Conservation (phyloP, 2,329 filamentous ascomycete genomes). For the Onygenales sp. region DNA sequence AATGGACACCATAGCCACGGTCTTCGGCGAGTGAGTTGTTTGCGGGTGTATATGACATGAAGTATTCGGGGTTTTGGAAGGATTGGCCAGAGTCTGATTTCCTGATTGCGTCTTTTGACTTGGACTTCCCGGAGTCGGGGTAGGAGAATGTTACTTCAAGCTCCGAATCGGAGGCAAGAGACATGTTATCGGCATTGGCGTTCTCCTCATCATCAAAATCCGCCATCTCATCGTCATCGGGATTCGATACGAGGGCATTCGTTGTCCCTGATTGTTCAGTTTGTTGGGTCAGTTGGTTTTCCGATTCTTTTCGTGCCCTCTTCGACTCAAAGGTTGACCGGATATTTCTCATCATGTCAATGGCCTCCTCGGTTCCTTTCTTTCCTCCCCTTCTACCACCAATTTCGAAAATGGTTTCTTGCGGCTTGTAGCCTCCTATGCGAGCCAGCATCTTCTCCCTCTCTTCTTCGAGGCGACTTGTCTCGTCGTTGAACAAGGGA, state of each 20-base stretch:
- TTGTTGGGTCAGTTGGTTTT: slow-evolving; percentile 16
- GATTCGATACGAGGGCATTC: slow-evolving; percentile 14
- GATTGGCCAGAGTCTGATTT: slow-evolving; percentile 25
- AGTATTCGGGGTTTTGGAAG: slow-evolving; percentile 79
- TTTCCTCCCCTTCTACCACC: slow-evolving; percentile 64
- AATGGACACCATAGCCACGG: slow-evolving; percentile 85
- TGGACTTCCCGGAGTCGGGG: slow-evolving; percentile 37
- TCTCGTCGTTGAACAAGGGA: slow-evolving; percentile 64
- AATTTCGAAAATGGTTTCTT: slow-evolving; percentile 95
- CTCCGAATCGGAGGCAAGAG: slow-evolving; percentile 51
- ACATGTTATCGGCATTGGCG: slow-evolving; percentile 40
- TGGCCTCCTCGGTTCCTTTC: slow-evolving; percentile 59
- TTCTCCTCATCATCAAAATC: slow-evolving; percentile 34
- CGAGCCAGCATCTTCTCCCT: slow-evolving; percentile 79
- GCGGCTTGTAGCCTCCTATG: slow-evolving; percentile 78
- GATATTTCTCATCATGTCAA: slow-evolving; percentile 40
- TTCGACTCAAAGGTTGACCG: slow-evolving; percentile 34
- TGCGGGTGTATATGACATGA: slow-evolving; percentile 91
- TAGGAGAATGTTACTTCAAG: slow-evolving; percentile 64
- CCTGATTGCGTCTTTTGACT: slow-evolving; percentile 44
- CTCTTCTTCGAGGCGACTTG: slow-evolving; percentile 55
- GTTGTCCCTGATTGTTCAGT: slow-evolving; percentile 17
- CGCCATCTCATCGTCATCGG: slow-evolving; percentile 29
- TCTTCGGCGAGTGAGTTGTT: slow-evolving; percentile 76
- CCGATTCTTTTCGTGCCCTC: slow-evolving; percentile 27